Evolutionary conservation across 768 basidiomycete species (phyloP).

Genomic region (Tulasnella sp.): DNA sequence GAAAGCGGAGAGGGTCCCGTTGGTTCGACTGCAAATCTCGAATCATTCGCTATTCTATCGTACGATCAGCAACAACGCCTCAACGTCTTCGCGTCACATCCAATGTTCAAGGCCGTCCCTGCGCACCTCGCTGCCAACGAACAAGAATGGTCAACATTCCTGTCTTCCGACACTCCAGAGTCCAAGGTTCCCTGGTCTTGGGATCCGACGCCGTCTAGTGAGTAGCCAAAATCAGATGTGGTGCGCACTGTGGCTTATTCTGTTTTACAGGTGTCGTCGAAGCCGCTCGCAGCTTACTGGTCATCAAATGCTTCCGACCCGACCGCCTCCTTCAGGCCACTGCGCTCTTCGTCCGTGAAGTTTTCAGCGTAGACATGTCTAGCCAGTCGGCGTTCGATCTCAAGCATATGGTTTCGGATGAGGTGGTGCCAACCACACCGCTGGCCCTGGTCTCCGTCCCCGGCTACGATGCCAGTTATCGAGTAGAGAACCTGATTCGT

Average conservation of each 20-base stretch:
- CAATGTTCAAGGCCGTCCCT: constrained; percentile 73
- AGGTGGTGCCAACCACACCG: constrained; percentile 76
- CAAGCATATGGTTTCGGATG: constrained; percentile 67
- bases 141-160: constrained; percentile 67
- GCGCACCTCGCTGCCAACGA: constrained; percentile 58
- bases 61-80: constrained; percentile 68
- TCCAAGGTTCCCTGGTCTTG: constrained; percentile 68
- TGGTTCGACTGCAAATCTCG: constrained; percentile 41
- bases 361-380: constrained; percentile 80
- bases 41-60: constrained; percentile 50
- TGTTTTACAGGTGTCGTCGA: constrained; percentile 54
- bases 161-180: constrained; percentile 66
- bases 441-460: constrained; percentile 88
- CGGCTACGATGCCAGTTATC: constrained; percentile 97
- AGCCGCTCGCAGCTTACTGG: constrained; percentile 67
- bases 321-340: constrained; percentile 86
- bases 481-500: constrained; percentile 82
- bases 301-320: constrained; percentile 89
- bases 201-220: constrained; percentile 65
- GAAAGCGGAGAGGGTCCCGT: constrained; percentile 73
- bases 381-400: constrained; percentile 72
- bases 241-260: constrained; percentile 17
- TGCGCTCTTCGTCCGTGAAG: constrained; percentile 63
- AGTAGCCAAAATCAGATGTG: constrained; percentile 35
- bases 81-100: constrained; percentile 64